These are phyloP conservation scores for Nothophoma quercina DNA, from an alignment of 2,329 filamentous ascomycete species.

Conservation along the genomic window DNA sequence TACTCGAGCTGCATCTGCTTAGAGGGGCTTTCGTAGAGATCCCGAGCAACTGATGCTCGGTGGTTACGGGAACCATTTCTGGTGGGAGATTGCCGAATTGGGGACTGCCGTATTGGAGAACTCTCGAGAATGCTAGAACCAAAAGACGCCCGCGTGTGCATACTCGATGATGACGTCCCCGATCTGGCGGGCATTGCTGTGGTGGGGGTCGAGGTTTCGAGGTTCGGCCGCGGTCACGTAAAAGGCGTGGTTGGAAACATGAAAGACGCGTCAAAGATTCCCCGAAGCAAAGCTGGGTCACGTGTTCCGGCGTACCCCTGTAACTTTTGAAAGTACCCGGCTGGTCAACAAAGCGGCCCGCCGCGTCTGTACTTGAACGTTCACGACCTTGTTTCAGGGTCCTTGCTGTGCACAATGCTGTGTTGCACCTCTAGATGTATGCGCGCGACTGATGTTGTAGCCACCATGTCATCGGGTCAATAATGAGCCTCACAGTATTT, in stretches of 20 bases:
- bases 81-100: constrained; percentile 43
- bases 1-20: constrained; percentile 52
- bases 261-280: constrained; percentile 23
- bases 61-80: constrained; percentile 35
- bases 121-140: constrained; percentile 41
- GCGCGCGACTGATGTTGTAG: too few relatives aligned
- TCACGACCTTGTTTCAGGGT: not conserved
- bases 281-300: constrained; percentile 18
- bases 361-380: constrained; percentile 13
- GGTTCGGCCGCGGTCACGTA: constrained; percentile 17
- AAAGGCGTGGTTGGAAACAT: constrained; percentile 32
- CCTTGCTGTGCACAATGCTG: not conserved
- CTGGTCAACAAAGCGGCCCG: constrained; percentile 14
- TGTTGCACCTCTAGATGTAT: not conserved
- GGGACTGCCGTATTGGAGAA: constrained; percentile 44
- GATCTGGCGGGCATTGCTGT: constrained; percentile 42
- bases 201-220: constrained; percentile 10
- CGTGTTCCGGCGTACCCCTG: constrained; percentile 16
- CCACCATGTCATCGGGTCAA: too few relatives aligned
- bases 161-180: constrained; percentile 44
- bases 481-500: not conserved
- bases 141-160: constrained; percentile 44
- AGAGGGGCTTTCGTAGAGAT: constrained; percentile 44
- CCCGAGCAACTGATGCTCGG: constrained; percentile 31
- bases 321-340: too few relatives aligned